These are phyloP conservation scores for Perkinsus marinus DNA, from an alignment of 169 alveolate species.

Conservation along the genomic window DNA sequence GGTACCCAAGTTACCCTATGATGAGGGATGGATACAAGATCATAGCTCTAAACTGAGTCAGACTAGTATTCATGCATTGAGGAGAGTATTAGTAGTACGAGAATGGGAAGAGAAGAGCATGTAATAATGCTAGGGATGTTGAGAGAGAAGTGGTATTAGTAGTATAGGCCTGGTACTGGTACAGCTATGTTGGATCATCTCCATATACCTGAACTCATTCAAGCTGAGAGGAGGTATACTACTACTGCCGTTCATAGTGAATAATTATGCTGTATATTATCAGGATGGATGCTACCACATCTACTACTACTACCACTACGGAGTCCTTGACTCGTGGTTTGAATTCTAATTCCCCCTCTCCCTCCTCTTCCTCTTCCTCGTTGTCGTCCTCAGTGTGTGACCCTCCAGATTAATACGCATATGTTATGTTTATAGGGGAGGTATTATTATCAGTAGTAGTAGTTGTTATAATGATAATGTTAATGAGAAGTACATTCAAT, in stretches of 20 bases:
- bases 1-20: background rate
- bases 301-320: too few species aligned
- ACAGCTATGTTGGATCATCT: background rate
- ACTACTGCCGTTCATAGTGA: background rate
- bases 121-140: background rate
- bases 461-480: too few species aligned
- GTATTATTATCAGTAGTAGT: too few species aligned
- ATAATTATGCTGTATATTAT: background rate
- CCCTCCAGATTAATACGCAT: background rate
- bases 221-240: background rate
- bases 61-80: background rate
- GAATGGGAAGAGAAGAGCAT: background rate
- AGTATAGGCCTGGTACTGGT: background rate
- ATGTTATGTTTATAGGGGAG: too few species aligned
- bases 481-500: too few species aligned
- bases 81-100: background rate
- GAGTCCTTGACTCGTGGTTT: too few species aligned
- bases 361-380: background rate
- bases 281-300: background rate
- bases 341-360: background rate
- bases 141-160: background rate
- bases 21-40: background rate
- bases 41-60: background rate
- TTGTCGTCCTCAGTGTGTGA: background rate
- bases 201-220: background rate